A percentile compares a stretch with the other conserved stretches of the same genome.
These are phyloP conservation scores for Asterophora parasitica DNA, from an alignment of 768 basidiomycete species.

Conservation along the genomic window DNA sequence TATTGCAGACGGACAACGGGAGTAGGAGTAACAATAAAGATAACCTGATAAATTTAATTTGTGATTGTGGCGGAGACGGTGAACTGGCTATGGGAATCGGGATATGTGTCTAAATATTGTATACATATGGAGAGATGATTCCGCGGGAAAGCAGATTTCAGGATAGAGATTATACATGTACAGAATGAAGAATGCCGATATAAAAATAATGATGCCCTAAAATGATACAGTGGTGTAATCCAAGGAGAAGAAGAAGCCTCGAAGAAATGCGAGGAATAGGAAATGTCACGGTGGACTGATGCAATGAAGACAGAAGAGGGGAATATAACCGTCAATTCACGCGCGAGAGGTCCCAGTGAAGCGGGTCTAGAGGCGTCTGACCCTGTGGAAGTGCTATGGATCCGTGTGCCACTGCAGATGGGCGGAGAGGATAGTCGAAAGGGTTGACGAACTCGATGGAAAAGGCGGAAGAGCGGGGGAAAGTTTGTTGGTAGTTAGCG, in stretches of 20 bases:
- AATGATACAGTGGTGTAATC: constrained; percentile 10
- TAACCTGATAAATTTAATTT: no score
- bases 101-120: neutral
- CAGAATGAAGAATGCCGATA: constrained; percentile 1
- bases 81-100: neutral
- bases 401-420: neutral
- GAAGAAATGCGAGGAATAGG: neutral
- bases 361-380: constrained; percentile 7
- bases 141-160: no score
- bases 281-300: no score
- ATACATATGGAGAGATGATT: neutral
- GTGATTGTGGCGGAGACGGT: neutral
- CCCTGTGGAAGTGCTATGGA: neutral
- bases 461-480: constrained; percentile 5
- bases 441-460: constrained; percentile 5
- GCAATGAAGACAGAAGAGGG: neutral
- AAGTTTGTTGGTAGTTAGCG: neutral
- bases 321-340: neutral
- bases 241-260: neutral
- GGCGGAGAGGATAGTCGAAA: constrained; percentile 3
- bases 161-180: constrained; percentile 3
- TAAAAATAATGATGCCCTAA: constrained; percentile 14
- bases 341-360: constrained; percentile 13
- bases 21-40: neutral
- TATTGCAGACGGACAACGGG: constrained; percentile 17